phyloP scores from a whole-genome alignment of 305 asterid species.

The Fraxinus greggii region DNA sequence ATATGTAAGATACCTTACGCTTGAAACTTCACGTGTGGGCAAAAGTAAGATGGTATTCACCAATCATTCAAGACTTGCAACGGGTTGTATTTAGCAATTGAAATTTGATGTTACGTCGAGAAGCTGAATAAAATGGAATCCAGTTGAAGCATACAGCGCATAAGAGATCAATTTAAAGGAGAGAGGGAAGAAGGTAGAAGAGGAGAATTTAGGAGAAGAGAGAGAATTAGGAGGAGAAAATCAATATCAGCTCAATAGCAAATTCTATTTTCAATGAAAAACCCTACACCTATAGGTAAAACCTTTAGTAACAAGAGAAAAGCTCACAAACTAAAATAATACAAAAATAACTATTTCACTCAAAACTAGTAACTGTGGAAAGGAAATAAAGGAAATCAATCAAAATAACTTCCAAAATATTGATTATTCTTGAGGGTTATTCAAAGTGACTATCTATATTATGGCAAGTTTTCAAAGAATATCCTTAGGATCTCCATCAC shows the following conservation, averaged over 20 bases:
- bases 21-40: conserved; percentile 13
- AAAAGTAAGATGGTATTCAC: not conserved
- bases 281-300: not conserved
- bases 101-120: not conserved
- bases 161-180: not conserved
- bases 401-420: not conserved
- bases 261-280: not conserved
- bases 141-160: not conserved
- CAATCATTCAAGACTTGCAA: not conserved
- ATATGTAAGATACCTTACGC: not conserved
- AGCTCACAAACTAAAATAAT: not conserved
- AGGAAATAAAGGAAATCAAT: not conserved
- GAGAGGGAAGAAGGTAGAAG: not conserved
- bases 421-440: not conserved
- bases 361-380: not conserved
- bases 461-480: not conserved
- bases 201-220: not conserved
- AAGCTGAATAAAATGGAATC: not conserved
- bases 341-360: not conserved
- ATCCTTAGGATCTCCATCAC: not conserved
- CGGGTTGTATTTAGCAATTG: not conserved
- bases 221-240: not conserved
- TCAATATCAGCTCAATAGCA: not conserved
- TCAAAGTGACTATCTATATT: not conserved
- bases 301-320: not conserved